Base-by-base conservation (phyloP, 306 rosid species). In the Vigna reflexopilosa region DNA sequence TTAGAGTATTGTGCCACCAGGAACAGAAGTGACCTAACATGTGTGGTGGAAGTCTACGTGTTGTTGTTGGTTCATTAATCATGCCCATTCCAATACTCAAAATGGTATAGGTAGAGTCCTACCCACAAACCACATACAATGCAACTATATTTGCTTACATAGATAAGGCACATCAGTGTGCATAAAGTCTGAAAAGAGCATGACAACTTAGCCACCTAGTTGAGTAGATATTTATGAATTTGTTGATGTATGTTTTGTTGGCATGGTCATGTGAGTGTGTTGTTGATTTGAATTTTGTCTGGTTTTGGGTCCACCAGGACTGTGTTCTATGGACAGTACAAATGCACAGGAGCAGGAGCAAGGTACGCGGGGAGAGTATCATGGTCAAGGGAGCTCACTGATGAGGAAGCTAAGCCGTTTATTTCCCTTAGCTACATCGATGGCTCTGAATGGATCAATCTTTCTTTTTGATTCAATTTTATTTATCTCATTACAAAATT, bases 291-390 rank as follows among this genome's bases (percentile, higher is more conserved):
- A 50, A 70, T 5, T 14, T 14, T 79, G 50, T 59, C 20, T 57
- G 47, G 55, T 62, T 8, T 9, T 68, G 85, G 86, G 64, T 36
- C 80, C 84, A 85, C 70, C 32, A 91, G 97, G 92, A 88, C 97
- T 66, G 91, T 91, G 36, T 91, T 86, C 81, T 91, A 89, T 76
- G 94, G 97, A 67, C 97, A 91, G 55, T 91, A 91, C 85, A 88
- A 86, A 32, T 91, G 97, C 61, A 75, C 85, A 17, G 97, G 97
- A 61, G 86, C 89, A 38, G 97, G 97, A 30, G 90, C 97, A 20
- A 86, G 82, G 47, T 89, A 72, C 77, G 90, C 84, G 6, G 94
- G 91, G 30, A 80, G 97, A 17, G 97, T 91, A 19, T 44, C 97
- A 65, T 91, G 94, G 97, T 91, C 92, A 6, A 88, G 87, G 75